Base-by-base conservation (phyloP, 1,284 basidiomycete genomes). In the Moesziomyces globuligerus region DNA sequence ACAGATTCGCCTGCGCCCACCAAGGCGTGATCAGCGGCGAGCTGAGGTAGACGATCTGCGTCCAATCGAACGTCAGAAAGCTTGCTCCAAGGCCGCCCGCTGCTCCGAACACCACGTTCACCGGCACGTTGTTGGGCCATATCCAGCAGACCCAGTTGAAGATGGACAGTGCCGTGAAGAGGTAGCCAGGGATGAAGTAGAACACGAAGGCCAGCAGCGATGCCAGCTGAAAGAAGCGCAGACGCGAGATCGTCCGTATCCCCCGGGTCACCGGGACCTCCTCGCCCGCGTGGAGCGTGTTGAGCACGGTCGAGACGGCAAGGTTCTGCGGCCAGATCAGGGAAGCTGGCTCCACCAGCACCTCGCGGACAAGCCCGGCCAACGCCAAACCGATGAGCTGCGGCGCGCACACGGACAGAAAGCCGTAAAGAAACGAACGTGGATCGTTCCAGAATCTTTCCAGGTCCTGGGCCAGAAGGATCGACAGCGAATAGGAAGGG, bases 171-270 rank as follows among this genome's bases (percentile, higher is more conserved):
- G 73, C 67, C 7, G 71, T 69, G 48, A 79, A 75, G 13, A 81
- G 57, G 44, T 75, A 80, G 26, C 72, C 73, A 1, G 78, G 78
- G 40, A 81, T 59, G 32, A 75, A 75, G 84, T 89, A 94, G 83
- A 88, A 96, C 81, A 95, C 92, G 84, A 93, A 96, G 4, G 78
- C 68, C n/a, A 53, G 20, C 1, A 52, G 18, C 13, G 78, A 72
- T 0, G 53, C 51, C 17, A 72, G 29, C 32, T 50, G 42, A 47
- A 79, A 81, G 53, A 74, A 75, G 8, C 56, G 44, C 26, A 61
- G 48, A 38, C 56, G 20, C 49, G 74, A 39, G 56, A 51, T 78
- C 94, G 89, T 74, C 85, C 42, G 37, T n/a, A 52, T 32, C 3
- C 59, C 61, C 4, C 42, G 25, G 1, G 55, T 21, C 3, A 55